These are phyloP conservation scores for Sphagnum fallax DNA, from an alignment of 228 moss, liverwort and hornwort genomes.

Conservation along the genomic window DNA sequence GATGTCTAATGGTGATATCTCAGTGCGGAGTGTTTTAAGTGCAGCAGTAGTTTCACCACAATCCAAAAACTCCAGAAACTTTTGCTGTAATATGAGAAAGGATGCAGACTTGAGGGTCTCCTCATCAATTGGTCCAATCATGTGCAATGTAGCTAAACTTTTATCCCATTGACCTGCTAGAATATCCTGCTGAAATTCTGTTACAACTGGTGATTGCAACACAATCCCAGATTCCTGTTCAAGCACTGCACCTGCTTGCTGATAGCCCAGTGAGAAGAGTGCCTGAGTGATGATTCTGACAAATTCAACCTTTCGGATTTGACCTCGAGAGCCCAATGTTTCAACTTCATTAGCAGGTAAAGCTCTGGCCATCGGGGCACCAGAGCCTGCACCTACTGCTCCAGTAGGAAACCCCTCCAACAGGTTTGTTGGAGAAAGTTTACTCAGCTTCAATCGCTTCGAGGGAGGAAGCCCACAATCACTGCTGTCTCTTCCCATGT, in stretches of 20 bases:
- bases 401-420: conserved; percentile 73
- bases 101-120: conserved; percentile 74
- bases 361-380: conserved; percentile 71
- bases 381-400: conserved; percentile 58
- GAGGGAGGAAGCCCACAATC: conserved; percentile 99
- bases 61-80: conserved; percentile 93
- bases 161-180: conserved; percentile 91
- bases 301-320: conserved; percentile 94
- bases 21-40: conserved; percentile 81
- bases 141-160: conserved; percentile 65
- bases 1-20: conserved; percentile 88
- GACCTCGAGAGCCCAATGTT: conserved; percentile 90
- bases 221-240: conserved; percentile 94
- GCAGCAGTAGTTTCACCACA: conserved; percentile 65
- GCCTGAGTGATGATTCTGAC: conserved; percentile 98
- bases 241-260: conserved; percentile 70
- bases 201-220: conserved; percentile 83
- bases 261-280: conserved; percentile 87
- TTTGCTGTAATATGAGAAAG: conserved; percentile 94
- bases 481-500: conserved; percentile 99
- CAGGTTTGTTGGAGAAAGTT: conserved; percentile 50
- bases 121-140: conserved; percentile 70
- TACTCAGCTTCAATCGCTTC: conserved; percentile 92
- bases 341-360: conserved; percentile 78
- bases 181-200: conserved; percentile 83